Evolutionary conservation across 306 rosid species (phyloP), one percentile per base, ranked within the genome.

Genomic region (Pueraria montana): DNA sequence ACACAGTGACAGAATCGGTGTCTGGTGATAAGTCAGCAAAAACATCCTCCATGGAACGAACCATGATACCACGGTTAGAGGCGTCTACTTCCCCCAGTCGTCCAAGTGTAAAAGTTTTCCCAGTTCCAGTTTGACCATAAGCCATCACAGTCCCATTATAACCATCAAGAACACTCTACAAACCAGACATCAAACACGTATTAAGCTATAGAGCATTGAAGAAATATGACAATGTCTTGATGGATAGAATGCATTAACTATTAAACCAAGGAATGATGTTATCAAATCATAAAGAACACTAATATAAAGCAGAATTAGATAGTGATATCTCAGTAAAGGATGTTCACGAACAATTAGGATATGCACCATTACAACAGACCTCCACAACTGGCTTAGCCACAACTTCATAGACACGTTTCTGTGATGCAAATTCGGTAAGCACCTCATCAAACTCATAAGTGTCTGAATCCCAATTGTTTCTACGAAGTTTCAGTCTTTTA

Each of bases 141-240:
- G 99, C 99, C 99, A 95, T 95, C 78, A 96, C 96, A n/a, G 96
- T 96, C 82, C 99, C 99, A 88, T 96, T 96, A 74, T 93, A 96
- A 74, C 99, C 98, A 77, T 92, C 97, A 73, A 96, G 88, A 77
- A 96, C 98, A 86, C 99, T 96, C 99, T 96, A 78, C 79, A 87
- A 83, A 49, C 86, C 50, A 77, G 65, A 80, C 26, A 76, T 46
- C 20, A 72, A 52, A 81, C 26, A 81, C 16, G 56, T 16, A 3
- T 76, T 71, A 72, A 73, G 77, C 62, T 81, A 68, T 75, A 61
- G 38, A 78, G 38, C 55, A 78, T 55, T 13, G 34, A 64, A 73
- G 74, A 87, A 53, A 58, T 17, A 70, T 36, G 59, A 20, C 13
- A 72, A 74, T 65, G 12, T 45, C 14, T 62, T 17, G 21, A 66